Conservation (phyloP, 495 filamentous ascomycete genomes). For the Podospora appendiculata region DNA sequence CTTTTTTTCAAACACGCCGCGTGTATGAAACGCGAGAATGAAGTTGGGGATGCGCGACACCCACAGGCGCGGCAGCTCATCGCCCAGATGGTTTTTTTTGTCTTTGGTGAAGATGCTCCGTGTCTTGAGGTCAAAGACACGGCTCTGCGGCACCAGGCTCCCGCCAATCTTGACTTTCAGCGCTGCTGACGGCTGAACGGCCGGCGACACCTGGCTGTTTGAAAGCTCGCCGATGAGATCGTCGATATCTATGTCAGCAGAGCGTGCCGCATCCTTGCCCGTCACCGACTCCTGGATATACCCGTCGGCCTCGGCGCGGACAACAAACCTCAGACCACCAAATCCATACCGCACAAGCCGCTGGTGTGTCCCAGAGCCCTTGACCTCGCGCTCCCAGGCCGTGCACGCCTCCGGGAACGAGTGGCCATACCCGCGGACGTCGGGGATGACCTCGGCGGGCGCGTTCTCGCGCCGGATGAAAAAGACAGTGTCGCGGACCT, state of each 20-base stretch:
- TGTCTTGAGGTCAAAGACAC: conserved; percentile 64
- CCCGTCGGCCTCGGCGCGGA: conserved; percentile 59
- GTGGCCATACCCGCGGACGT: conserved; percentile 53
- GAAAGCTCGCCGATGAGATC: conserved; percentile 3
- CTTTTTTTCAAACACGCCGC: conserved; percentile 39
- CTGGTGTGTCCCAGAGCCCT: conserved; percentile 53
- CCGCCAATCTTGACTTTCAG: conserved; percentile 11
- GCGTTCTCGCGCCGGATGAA: conserved; percentile 52
- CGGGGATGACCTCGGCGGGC: conserved; percentile 41
- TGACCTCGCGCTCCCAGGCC: conserved; percentile 42
- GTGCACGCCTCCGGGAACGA: conserved; percentile 60
- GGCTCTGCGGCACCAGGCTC: conserved; percentile 31
- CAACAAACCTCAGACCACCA: conserved; percentile 42
- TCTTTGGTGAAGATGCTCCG: conserved; percentile 30
- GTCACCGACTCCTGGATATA: conserved; percentile 22
- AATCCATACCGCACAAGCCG: conserved; percentile 53
- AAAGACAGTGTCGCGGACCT: conserved; percentile 53
- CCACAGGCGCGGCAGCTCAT: conserved; percentile 52
- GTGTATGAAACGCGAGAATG: conserved; percentile 50
- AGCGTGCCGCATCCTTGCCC: background rate
- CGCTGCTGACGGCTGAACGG: background rate
- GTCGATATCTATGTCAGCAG: background rate
- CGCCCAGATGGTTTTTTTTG: conserved; percentile 20
- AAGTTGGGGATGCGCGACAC: conserved; percentile 54
- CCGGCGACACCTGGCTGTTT: background rate